phyloP scores from a whole-genome alignment of 768 basidiomycete species.

The Gautieria morchelliformis region DNA sequence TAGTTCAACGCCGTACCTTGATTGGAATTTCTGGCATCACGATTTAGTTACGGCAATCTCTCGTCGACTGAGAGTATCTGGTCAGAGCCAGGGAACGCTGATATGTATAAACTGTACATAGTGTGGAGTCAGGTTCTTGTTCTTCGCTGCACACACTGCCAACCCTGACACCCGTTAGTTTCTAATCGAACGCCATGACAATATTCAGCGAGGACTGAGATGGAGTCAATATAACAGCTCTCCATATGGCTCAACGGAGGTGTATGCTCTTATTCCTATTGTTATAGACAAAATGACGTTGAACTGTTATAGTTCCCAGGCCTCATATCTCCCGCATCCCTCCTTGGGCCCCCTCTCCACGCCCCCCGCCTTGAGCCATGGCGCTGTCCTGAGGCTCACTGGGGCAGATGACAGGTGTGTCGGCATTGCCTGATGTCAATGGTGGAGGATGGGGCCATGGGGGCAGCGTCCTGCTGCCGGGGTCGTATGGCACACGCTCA shows the following conservation, averaged over 20 bases:
- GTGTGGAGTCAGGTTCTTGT: slow-evolving; percentile 47
- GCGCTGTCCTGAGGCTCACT: too few species aligned
- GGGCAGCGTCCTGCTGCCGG: too few species aligned
- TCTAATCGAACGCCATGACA: neutral
- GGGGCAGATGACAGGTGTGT: too few species aligned
- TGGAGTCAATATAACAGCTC: slow-evolving; percentile 36
- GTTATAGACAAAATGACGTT: neutral
- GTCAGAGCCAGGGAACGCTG: slow-evolving; percentile 20
- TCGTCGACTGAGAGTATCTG: slow-evolving; percentile 48
- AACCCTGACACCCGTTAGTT: slow-evolving; percentile 29
- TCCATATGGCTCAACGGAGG: slow-evolving; percentile 59
- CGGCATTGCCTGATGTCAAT: too few species aligned
- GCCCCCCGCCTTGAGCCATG: too few species aligned
- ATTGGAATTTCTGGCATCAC: neutral
- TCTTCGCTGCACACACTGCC: slow-evolving; percentile 48
- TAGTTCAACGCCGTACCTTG: neutral
- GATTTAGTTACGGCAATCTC: slow-evolving; percentile 44
- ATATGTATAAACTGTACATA: neutral
- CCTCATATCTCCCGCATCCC: too few species aligned
- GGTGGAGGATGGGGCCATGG: too few species aligned
- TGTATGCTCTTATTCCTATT: slow-evolving; percentile 16
- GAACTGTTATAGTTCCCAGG: too few species aligned
- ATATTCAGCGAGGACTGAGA: neutral
- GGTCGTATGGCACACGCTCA: too few species aligned
- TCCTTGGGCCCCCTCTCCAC: too few species aligned